Evolutionary conservation across 371 early-diverging fungal species (phyloP), one percentile per base, ranked within the genome.

Genomic region (Chytridiales sp.): DNA sequence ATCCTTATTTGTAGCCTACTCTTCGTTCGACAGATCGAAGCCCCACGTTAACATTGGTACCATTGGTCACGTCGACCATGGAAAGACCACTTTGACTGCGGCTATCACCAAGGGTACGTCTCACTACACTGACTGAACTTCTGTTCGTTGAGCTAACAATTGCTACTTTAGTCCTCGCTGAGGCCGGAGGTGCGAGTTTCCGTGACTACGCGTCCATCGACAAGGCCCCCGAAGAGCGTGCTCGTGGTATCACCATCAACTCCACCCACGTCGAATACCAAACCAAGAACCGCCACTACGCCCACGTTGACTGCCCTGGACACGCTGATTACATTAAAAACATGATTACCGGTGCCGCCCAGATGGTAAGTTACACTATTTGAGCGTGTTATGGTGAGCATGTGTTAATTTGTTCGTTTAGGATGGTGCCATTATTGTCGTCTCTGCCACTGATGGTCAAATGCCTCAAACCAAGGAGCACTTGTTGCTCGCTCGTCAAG

Each of bases 301-400:
- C 95, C 30, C 94, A 94, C 78, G 91, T 98, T n/a, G 99, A 99
- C 79, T 98, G 99, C 79, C 99, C 99, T 49, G 99, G 99, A 46
- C 99, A 99, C 88, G 93, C 94, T 63, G 99, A 98, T 87, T 99
- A 97, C 81, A 93, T 99, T 75, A 99, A 99, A 87, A 99, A 99
- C 87, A 98, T 99, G 97, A 97, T 99, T 75, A 96, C 97, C 64
- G 99, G 99, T 74, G 98, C 99, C 63, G 95, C 99, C 46, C 94
- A 95, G 48, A 80, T 79, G 64, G 73, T 67, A 29, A 29, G 47
- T 4, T 3, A 0, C 9, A 22, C 29, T 9, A n/a, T 29, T 31
- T 27, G 17, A 8, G 31, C 24, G 1, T 26, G 17, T 29, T 39
- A 31, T 9, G 3, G n/a, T 50, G 3, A 47, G 22, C 31, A 26